Evolutionary conservation across 305 asterid genomes (phyloP).

Genomic region (Rubia balearica): DNA sequence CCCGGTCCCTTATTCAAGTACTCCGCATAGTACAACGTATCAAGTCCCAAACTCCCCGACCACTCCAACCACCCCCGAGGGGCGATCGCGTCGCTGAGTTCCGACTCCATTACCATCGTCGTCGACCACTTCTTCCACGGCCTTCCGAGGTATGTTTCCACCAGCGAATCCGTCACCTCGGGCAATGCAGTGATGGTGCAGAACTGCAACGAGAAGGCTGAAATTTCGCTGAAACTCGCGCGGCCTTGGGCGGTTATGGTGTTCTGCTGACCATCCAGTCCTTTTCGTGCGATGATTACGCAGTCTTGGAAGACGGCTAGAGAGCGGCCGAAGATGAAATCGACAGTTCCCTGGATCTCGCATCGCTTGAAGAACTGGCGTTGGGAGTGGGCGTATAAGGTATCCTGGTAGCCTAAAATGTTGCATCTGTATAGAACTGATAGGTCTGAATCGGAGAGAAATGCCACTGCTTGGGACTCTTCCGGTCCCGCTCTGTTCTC

Average conservation of each 20-base stretch:
- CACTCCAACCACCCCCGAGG: constrained; percentile 2
- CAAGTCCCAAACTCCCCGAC: neutral
- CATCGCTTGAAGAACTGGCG: neutral
- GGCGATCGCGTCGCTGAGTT: neutral
- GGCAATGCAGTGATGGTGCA: neutral
- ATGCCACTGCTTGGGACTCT: neutral
- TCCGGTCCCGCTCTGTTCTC: neutral
- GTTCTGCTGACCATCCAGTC: neutral
- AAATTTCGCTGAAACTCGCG: neutral
- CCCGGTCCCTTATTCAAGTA: neutral
- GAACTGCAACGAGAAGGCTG: neutral
- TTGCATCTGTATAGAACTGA: neutral
- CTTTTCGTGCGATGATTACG: neutral
- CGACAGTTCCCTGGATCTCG: neutral
- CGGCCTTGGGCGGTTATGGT: constrained; percentile 1
- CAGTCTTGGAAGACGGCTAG: neutral
- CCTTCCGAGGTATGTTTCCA: neutral
- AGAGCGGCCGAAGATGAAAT: constrained; percentile 5
- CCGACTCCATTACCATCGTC: neutral
- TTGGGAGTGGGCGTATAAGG: neutral
- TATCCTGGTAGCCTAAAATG: neutral
- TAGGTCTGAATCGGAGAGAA: neutral
- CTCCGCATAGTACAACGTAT: neutral
- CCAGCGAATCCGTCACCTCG: neutral
- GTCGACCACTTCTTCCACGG: neutral